Evolutionary conservation across 768 basidiomycete genomes (phyloP), one percentile per base, ranked within the genome.

Genomic region (Kwoniella heveanensis): DNA sequence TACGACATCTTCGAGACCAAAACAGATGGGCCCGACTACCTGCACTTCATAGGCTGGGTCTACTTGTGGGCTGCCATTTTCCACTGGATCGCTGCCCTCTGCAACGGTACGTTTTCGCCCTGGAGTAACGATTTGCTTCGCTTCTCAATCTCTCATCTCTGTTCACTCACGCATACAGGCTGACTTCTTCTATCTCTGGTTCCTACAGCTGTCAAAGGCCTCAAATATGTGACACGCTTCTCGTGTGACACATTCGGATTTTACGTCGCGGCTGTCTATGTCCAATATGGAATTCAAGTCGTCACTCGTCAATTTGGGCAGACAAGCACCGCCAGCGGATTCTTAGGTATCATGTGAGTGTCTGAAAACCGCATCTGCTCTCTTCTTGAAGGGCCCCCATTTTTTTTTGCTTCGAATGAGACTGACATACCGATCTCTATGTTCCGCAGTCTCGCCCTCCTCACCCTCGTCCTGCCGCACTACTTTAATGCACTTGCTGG

Each of bases 221-320:
- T 95, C 44, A 86, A 84, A 84, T 91, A 91, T 69, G 91, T 93
- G 25, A 93, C 92, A 0, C 83, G 90, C 7, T 93, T 94, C 79
- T 88, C 91, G 22, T 93, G 91, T 76, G 91, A 93, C 69, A 92
- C 90, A 0, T 94, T 93, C 70, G 91, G 92, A 1, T 94, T 92
- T 80, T 94, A 92, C 77, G 91, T 94, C 1, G 88, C 90, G 19
- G 92, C 89, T 86, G 90, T 81, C 17, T 73, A 79, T 51, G 61
- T 69, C 6, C 90, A 95, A 80, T 94, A 94, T 66, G 91, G 91
- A 30, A 85, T 91, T 15, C 92, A 93, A 80, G 86, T 92, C 22
- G 82, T 89, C 63, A 89, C 88, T 1, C 84, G 90, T 44, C 90
- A 92, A 71, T 86, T 92, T 53, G 68, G 79, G 56, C 76, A 79